phyloP scores from a whole-genome alignment of 225 moss, liverwort and hornwort genomes.

The Asterella californica region DNA sequence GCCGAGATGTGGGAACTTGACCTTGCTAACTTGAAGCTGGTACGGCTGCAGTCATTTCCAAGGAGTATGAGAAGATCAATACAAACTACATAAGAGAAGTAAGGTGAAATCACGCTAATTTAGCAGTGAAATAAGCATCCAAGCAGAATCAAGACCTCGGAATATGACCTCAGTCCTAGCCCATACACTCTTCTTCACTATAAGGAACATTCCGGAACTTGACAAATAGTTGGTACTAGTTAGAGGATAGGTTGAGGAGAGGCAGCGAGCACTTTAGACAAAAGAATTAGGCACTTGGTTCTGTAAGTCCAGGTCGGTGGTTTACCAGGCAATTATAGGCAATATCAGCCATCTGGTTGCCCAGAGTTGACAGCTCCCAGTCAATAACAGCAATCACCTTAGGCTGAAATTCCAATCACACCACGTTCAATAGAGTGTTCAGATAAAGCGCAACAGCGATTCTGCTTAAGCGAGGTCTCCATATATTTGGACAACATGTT shows the following conservation, averaged over 20 bases:
- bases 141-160: background rate
- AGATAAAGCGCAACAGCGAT: background rate
- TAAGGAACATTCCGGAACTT: background rate
- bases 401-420: constrained; percentile 44
- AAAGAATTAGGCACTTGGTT: background rate
- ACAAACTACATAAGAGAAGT: background rate
- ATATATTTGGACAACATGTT: background rate
- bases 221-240: background rate
- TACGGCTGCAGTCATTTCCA: constrained; percentile 59
- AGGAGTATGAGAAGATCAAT: background rate
- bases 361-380: constrained; percentile 97
- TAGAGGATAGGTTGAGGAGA: background rate
- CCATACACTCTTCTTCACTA: background rate
- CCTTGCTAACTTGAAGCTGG: constrained; percentile 16
- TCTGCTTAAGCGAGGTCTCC: background rate
- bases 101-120: background rate
- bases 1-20: constrained; percentile 26
- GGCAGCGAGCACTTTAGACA: background rate
- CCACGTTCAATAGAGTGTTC: background rate
- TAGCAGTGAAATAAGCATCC: background rate
- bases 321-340: constrained; percentile 88
- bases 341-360: constrained; percentile 95
- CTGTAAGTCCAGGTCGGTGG: background rate
- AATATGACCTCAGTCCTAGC: background rate
- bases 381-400: constrained; percentile 86